These are phyloP conservation scores for Lasiodiplodia gonubiensis DNA, from an alignment of 2,329 filamentous ascomycete genomes.

Conservation along the genomic window DNA sequence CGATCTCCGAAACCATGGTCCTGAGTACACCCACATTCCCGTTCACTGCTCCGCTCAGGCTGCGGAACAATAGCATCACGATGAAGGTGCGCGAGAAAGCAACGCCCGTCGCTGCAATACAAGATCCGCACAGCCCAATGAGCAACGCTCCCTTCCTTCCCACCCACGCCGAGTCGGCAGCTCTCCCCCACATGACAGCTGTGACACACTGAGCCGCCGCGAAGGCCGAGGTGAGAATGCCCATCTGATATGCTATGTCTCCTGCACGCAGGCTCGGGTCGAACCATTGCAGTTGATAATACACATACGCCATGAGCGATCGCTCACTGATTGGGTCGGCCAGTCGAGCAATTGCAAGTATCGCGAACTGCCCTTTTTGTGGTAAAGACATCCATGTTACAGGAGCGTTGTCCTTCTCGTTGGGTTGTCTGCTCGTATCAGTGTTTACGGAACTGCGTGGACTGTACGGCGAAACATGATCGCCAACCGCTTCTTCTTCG, in stretches of 20 bases:
- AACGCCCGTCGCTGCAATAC: conserved; percentile 69
- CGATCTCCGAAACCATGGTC: conserved; percentile 75
- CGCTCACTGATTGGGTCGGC: conserved; percentile 85
- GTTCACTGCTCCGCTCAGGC: conserved; percentile 70
- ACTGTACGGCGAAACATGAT: background rate
- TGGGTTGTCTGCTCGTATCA: background rate
- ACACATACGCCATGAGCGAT: conserved; percentile 68
- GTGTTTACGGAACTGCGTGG: background rate
- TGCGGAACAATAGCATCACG: conserved; percentile 67
- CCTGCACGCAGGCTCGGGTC: conserved; percentile 62
- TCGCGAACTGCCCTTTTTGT: conserved; percentile 74
- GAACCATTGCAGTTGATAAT: conserved; percentile 86
- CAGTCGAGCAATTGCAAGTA: conserved; percentile 77
- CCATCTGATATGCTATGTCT: conserved; percentile 76
- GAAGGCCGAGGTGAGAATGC: conserved; percentile 78
- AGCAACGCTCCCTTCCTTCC: conserved; percentile 82
- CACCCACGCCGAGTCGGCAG: conserved; percentile 64
- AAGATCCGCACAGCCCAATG: conserved; percentile 74
- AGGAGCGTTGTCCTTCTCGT: conserved; percentile 46
- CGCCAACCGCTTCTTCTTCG: too few species aligned
- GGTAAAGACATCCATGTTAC: conserved; percentile 77
- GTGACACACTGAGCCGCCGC: conserved; percentile 83
- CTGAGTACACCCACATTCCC: conserved; percentile 77
- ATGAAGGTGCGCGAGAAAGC: conserved; percentile 70
- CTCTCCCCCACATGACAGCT: conserved; percentile 79